Evolutionary conservation across 176 grass and related monocot genomes (phyloP), one percentile per base, ranked within the genome.

Genomic region (Musa troglodytarum): DNA sequence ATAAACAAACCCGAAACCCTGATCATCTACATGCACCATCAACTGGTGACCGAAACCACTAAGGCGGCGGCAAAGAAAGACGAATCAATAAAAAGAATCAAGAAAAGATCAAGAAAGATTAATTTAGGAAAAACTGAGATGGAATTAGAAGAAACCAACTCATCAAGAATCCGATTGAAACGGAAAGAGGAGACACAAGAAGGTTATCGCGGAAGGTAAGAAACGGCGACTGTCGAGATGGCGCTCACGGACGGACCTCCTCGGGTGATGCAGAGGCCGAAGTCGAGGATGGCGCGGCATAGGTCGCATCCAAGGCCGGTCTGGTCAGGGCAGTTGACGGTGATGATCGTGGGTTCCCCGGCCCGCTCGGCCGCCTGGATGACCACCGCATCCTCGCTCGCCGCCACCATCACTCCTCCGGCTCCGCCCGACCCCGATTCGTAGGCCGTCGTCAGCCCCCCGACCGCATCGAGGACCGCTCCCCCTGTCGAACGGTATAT

Each of bases 311-410:
- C 91, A 55, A 94, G 91, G 0, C 96, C 96, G 3, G 91, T 88
- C 66, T 99, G 74, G 81, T 99, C 91, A 29, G 91, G 96, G 83
- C 90, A 99, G 62, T 92, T 99, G 59, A 99, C 76, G 83, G 96
- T 99, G 81, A 99, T 26, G 73, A 89, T 62, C 79, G 3, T 92
- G 59, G 87, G 81, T 73, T 95, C 88, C 0, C 82, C 91, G 0
- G 52, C 65, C 24, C 22, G 49, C 19, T 82, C 65, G 8, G 79
- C 86, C 25, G 89, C 22, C 88, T 95, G 69, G 68, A 99, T 63
- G 50, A 92, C 86, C 81, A 99, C 96, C 20, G 86, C 96, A 74
- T 92, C 96, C 69, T 95, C 95, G 57, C 49, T 73, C 78, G 68
- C 53, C 63, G 54, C 65, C 71, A 73, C 57, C 74, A 79, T 52